Base-by-base conservation (phyloP, 2,329 filamentous ascomycete species). In the Geosmithia putterillii region DNA sequence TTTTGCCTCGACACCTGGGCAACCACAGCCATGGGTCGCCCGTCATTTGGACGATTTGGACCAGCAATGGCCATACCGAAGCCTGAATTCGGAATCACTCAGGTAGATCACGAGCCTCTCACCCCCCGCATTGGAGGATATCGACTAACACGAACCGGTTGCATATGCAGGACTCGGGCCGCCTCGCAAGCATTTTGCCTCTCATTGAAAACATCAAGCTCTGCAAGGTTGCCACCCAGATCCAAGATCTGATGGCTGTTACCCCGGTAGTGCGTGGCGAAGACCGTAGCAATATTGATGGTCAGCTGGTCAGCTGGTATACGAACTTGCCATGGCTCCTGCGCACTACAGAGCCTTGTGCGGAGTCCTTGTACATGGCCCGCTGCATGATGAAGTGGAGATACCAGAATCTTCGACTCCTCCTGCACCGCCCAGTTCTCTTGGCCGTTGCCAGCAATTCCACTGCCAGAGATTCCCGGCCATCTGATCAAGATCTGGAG, bases 351-450 rank as follows among this genome's bases (percentile, higher is more conserved):
- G 79, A 86, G 44, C 75, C 80, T 9, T 85, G 81, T 54, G 78
- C 81, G 0, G 80, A 85, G 50, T 76, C 81, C 2, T 71, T 88
- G 17, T 78, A 77, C 48, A 81, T 82, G 41, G 76, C 81, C 1
- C 73, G 83, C 42, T 78, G 78, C 48, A 74, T 88, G 51, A 86
- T 88, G 80, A 83, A 85, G 58, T 89, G 84, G 85, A 74, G 84
- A 14, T 89, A 85, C 56, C 79, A 85, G 55, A 87, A 86, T 52
- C 71, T 87, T 40, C 79, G 83, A 40, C 82, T 88, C 61, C 71
- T 89, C 1, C 73, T 89, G 19, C 81, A 88, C 57, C 72, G 85
- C 3, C 83, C 84, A 0, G 78, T 82, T 0, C 68, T 90, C 2
- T 70, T 89, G 6, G 81, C 76, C 61, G 64, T 83, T 53, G 69